Percentiles rank a stretch among this genome's conserved stretches.
Conservation (phyloP, 1,284 basidiomycete species). For the Golubevia sp. region DNA sequence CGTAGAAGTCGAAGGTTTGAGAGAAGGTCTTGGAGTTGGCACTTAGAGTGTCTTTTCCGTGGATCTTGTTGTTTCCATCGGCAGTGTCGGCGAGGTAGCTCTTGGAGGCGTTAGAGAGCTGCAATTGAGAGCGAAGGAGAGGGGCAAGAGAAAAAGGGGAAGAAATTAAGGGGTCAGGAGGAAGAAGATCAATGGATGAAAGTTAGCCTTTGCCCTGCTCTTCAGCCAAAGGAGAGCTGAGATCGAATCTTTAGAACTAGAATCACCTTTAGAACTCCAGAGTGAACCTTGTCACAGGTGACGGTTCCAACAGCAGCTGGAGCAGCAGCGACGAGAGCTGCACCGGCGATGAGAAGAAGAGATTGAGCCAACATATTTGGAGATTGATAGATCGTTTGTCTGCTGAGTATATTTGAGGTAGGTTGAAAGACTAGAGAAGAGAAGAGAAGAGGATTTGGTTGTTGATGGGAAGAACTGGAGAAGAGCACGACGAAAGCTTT, state of each 20-base stretch:
- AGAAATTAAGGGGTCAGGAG: too few relatives aligned
- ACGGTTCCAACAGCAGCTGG: too few relatives aligned
- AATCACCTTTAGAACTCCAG: background rate
- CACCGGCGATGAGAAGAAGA: too few relatives aligned
- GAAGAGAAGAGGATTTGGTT: too few relatives aligned
- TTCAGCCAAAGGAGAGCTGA: background rate
- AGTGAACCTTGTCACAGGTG: background rate
- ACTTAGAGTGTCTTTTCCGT: background rate
- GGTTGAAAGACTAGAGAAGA: too few relatives aligned
- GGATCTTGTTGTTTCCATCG: background rate
- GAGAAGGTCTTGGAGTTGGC: background rate
- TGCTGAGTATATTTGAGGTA: too few relatives aligned
- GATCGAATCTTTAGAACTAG: background rate
- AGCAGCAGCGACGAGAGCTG: too few relatives aligned
- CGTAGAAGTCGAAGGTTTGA: background rate
- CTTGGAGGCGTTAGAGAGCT: background rate
- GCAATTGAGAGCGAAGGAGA: background rate
- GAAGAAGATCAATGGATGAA: background rate
- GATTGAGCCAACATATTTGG: too few relatives aligned
- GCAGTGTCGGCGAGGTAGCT: background rate
- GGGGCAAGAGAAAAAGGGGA: background rate
- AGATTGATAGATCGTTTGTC: too few relatives aligned
- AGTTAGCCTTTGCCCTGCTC: background rate
- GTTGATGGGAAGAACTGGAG: too few relatives aligned
- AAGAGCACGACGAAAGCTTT: too few relatives aligned